phyloP scores from a whole-genome alignment of 148 eudicot species.

The Spergularia marina region DNA sequence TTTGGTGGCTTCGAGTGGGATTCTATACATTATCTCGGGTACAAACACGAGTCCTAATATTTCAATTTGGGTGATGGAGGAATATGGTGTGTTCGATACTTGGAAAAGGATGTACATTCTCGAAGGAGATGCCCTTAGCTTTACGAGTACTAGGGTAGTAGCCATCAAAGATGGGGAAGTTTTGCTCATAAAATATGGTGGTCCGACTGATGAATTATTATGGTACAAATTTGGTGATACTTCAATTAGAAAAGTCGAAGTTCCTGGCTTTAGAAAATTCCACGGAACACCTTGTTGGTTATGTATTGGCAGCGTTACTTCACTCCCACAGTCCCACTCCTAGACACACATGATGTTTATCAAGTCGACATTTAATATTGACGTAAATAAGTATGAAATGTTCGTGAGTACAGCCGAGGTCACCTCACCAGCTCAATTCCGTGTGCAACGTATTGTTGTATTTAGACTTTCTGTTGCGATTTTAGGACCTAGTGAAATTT shows the following conservation, averaged over 20 bases:
- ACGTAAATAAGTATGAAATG: too few relatives aligned
- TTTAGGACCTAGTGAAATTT: too few relatives aligned
- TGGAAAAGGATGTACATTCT: not conserved
- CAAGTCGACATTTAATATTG: too few relatives aligned
- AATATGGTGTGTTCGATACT: too few relatives aligned
- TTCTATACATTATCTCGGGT: not conserved
- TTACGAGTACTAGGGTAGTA: too few relatives aligned
- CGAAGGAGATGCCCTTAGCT: too few relatives aligned
- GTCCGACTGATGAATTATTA: not conserved
- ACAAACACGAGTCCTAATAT: not conserved
- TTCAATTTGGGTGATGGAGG: not conserved
- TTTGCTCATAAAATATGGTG: not conserved
- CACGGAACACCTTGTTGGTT: not conserved
- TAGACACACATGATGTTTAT: too few relatives aligned
- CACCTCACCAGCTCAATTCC: too few relatives aligned
- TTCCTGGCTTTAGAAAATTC: not conserved
- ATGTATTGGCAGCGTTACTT: not conserved
- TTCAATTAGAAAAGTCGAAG: not conserved
- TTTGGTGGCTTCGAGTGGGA: not conserved
- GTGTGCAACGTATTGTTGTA: too few relatives aligned
- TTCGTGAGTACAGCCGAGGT: too few relatives aligned
- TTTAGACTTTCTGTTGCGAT: too few relatives aligned
- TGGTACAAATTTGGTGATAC: not conserved
- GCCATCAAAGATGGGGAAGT: too few relatives aligned
- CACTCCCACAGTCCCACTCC: not conserved